These are phyloP conservation scores for Rhizoclosmatium globosum DNA, from an alignment of 192 early-diverging fungal species.

Conservation along the genomic window DNA sequence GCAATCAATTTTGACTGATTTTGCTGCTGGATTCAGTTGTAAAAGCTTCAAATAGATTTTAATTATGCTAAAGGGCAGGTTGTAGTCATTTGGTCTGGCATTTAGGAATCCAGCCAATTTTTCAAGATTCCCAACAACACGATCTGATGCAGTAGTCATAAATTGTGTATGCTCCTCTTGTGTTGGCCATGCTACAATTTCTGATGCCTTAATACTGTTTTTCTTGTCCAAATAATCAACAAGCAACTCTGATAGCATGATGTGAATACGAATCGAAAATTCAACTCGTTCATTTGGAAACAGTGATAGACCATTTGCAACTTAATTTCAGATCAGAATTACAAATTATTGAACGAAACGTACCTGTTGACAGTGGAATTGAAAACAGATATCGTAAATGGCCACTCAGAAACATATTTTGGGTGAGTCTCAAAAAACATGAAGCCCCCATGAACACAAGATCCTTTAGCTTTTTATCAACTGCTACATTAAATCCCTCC, in stretches of 20 bases:
- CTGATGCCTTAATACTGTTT: neutral
- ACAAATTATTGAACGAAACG: neutral
- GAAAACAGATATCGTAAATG: conserved; percentile 4
- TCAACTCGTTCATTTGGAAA: neutral
- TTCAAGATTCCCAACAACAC: conserved; percentile 1
- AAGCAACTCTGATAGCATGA: neutral
- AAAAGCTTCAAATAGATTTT: conserved; percentile 11
- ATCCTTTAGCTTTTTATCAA: conserved; percentile 11
- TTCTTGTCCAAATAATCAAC: conserved; percentile 9
- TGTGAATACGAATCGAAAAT: neutral
- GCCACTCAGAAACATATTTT: neutral
- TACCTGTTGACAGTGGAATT: conserved; percentile 14
- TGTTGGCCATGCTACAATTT: conserved; percentile 10
- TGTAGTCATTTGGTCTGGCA: neutral
- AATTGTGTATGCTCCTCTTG: neutral
- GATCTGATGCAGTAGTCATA: neutral
- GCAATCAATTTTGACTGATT: conserved; percentile 4
- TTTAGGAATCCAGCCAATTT: neutral
- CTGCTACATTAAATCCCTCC: conserved; percentile 25
- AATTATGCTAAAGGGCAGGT: conserved; percentile 10
- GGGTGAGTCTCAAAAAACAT: conserved; percentile 19
- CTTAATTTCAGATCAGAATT: neutral
- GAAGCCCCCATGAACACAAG: conserved; percentile 14
- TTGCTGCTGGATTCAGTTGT: neutral
- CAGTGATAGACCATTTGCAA: neutral